phyloP scores from a whole-genome alignment of 2,329 filamentous ascomycete genomes.

The Apiospora marii region DNA sequence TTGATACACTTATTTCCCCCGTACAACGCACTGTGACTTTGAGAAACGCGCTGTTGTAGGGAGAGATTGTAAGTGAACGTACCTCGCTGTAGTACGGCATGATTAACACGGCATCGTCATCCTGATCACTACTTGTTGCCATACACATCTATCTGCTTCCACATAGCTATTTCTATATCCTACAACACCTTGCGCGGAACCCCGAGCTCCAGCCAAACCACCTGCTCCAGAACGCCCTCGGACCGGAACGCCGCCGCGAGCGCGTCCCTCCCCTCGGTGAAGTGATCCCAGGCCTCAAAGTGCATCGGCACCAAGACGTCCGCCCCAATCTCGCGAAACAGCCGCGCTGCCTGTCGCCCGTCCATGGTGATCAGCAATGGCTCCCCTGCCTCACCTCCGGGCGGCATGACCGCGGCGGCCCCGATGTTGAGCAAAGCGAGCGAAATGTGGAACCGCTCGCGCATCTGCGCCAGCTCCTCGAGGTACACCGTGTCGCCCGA shows the following conservation, averaged over 20 bases:
- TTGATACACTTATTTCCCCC: no score
- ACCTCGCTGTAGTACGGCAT: no score
- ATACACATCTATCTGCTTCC: not conserved
- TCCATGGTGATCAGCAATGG: slow-evolving; percentile 53
- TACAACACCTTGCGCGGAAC: not conserved
- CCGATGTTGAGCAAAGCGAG: slow-evolving; percentile 53
- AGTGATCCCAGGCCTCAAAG: slow-evolving; percentile 55
- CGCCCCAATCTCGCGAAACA: slow-evolving; percentile 49
- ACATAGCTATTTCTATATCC: not conserved
- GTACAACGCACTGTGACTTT: no score
- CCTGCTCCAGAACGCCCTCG: slow-evolving; percentile 44
- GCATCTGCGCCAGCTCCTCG: slow-evolving; percentile 47
- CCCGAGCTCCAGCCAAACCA: slow-evolving; percentile 46
- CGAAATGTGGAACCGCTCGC: slow-evolving; percentile 45
- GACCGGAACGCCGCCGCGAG: slow-evolving; percentile 43
- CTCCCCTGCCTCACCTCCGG: slow-evolving; percentile 30
- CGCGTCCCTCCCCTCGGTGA: slow-evolving; percentile 45
- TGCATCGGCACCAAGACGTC: slow-evolving; percentile 56
- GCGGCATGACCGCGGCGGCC: slow-evolving; percentile 38
- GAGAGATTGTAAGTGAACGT: not conserved
- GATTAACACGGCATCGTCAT: no score
- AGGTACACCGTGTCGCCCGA: slow-evolving; percentile 58
- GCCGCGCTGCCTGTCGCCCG: slow-evolving; percentile 47
- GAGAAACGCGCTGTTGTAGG: not conserved
- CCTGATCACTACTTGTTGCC: not conserved